Base-by-base conservation (phyloP, 225 moss, liverwort and hornwort species). In the Lunularia cruciata region DNA sequence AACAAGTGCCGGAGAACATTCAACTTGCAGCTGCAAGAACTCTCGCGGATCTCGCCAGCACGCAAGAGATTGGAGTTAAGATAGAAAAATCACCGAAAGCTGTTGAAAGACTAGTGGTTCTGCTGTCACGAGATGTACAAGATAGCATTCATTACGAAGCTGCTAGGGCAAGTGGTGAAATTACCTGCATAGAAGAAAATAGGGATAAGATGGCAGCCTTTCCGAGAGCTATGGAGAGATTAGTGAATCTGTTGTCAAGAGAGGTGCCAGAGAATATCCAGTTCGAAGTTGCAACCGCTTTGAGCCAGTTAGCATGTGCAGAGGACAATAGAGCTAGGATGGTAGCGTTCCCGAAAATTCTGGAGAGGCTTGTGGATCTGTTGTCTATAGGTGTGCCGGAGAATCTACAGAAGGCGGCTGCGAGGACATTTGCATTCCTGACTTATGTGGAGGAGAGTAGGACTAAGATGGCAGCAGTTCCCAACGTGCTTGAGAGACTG, bases 221-320 rank as follows among this genome's bases (percentile, higher is more conserved):
- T 39, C 60, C 60, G 9, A 38, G 60, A 38, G 30, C 22, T 36
- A 12, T 60, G 20, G 60, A 60, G 60, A 36, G 57, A 31, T 28
- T 57, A 4, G 57, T 57, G 30, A 34, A 34, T 31, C 18, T 57
- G 10, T 16, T 57, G 28, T 57, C 57, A 16, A 33, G 15, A 19
- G 57, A 33, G 28, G 57, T 57, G 31, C 57, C 13, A 31, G 57
- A 57, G 32, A 57, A 34, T 31, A 31, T 57, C 31, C 57, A 19
- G 33, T 33, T 5, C 28, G 57, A 57, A 34, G 57, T 14, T 1
- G 32, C 19, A 57, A 57, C 8, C 1, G 31, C 57, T 11, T 57
- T 57, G 31, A 34, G 31, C 57, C 18, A 31, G 28, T 31, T 57
- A 15, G 57, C 57, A 15, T 16, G 33, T 28, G 15, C 28, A 12